Evolutionary conservation across 1,284 basidiomycete species (phyloP).

Genomic region (Marasmius sp.): DNA sequence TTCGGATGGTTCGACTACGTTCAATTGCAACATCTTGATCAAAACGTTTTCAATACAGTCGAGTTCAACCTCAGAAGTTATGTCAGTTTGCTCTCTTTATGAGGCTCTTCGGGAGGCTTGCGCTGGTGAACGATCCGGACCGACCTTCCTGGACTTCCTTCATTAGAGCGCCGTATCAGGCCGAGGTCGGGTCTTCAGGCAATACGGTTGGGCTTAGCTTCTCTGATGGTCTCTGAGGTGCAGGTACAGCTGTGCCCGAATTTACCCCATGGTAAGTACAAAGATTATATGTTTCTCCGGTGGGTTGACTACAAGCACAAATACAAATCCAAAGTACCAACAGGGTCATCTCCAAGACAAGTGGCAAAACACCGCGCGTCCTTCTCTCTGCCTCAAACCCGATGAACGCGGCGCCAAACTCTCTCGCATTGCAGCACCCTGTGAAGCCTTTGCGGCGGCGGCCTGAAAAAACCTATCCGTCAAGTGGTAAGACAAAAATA

Average conservation of each 20-base stretch:
- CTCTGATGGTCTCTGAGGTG: conserved; percentile 18
- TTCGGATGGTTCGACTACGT: conserved; percentile 19
- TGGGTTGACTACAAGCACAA: too few species aligned
- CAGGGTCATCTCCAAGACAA: too few species aligned
- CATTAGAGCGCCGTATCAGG: conserved; percentile 1
- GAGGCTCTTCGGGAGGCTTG: not conserved
- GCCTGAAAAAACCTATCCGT: too few species aligned
- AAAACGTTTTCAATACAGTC: conserved; percentile 20
- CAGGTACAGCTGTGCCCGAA: conserved; percentile 11
- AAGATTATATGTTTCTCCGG: too few species aligned
- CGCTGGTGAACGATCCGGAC: not conserved
- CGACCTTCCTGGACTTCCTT: conserved; percentile 4
- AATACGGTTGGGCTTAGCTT: conserved; percentile 15
- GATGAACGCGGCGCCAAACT: too few species aligned
- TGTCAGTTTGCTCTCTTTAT: conserved; percentile 11
- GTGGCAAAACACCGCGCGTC: too few species aligned
- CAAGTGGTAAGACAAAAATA: too few species aligned
- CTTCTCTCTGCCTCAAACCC: too few species aligned
- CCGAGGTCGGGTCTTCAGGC: not conserved
- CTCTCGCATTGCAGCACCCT: too few species aligned
- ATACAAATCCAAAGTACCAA: too few species aligned
- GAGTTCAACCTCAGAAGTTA: conserved; percentile 11
- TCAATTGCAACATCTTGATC: conserved; percentile 21
- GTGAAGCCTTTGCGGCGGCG: too few species aligned
- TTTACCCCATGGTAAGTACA: conserved; percentile 11